Evolutionary conservation across 257 asterid genomes (phyloP).

Genomic region (Misopates orontium): DNA sequence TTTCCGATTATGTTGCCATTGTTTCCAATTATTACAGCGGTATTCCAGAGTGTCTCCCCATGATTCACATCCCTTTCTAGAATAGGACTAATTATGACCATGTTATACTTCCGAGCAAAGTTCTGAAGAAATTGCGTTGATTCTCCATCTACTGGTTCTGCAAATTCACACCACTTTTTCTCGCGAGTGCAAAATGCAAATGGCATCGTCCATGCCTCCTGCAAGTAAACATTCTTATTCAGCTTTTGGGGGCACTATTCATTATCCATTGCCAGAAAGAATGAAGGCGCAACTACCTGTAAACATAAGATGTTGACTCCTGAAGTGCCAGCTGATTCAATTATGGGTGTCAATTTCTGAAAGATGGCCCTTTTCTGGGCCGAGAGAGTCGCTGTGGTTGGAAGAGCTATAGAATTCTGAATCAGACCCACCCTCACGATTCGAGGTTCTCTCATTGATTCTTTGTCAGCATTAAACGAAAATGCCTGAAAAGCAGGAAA

Average conservation of each 20-base stretch:
- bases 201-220: conserved; percentile 99
- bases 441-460: conserved; percentile 74
- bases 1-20: conserved; percentile 91
- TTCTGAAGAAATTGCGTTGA: conserved; percentile 88
- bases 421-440: conserved; percentile 84
- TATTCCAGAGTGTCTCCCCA: conserved; percentile 91
- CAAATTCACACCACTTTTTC: conserved; percentile 94
- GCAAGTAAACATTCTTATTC: conserved; percentile 16
- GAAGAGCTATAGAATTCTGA: conserved; percentile 76
- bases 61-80: conserved; percentile 94
- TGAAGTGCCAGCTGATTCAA: conserved; percentile 86
- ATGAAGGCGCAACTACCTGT: conserved; percentile 57
- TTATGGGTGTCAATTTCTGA: conserved; percentile 67
- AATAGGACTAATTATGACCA: conserved; percentile 89
- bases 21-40: conserved; percentile 87
- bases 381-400: conserved; percentile 65
- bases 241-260: conserved; percentile 15
- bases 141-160: conserved; percentile 91
- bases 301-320: conserved; percentile 87
- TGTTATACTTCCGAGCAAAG: conserved; percentile 72
- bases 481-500: conserved; percentile 53
- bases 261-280: conserved; percentile 16
- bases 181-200: conserved; percentile 99
- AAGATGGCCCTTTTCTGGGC: conserved; percentile 80
- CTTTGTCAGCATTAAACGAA: conserved; percentile 68